Percentiles rank a stretch among this genome's conserved stretches.
Conservation (phyloP, 2,329 filamentous ascomycete genomes). For the Metarhizium humberi region DNA sequence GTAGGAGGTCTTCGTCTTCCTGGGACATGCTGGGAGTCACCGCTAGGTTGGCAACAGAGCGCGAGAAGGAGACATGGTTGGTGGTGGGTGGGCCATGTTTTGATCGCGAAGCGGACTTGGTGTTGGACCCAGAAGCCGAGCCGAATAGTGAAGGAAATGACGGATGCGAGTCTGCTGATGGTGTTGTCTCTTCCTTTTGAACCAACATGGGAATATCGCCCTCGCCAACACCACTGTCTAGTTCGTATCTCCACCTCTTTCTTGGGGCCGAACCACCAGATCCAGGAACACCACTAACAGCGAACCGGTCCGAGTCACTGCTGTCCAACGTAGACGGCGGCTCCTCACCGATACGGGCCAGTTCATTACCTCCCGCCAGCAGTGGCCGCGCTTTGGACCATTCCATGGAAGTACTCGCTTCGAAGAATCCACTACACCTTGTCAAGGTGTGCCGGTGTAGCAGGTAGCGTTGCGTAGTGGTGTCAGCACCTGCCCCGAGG, state of each 20-base stretch:
- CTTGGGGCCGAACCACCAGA: conserved; percentile 9
- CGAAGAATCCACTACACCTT: conserved; percentile 90
- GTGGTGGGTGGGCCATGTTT: conserved; percentile 29
- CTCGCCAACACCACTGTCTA: conserved; percentile 64
- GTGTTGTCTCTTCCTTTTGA: conserved; percentile 52
- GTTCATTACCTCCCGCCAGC: conserved; percentile 28
- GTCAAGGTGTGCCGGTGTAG: conserved; percentile 80
- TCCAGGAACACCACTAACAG: background rate
- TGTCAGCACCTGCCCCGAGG: conserved; percentile 44
- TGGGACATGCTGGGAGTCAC: conserved; percentile 38
- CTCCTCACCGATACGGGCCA: conserved; percentile 46
- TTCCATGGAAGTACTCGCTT: conserved; percentile 71
- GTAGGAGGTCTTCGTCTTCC: conserved; percentile 65
- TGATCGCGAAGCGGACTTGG: conserved; percentile 28
- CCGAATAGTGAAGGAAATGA: conserved; percentile 23
- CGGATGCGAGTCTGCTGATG: conserved; percentile 7
- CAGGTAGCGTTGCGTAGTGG: conserved; percentile 67
- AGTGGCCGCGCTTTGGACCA: conserved; percentile 42
- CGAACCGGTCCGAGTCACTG: conserved; percentile 8
- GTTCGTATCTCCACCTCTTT: conserved; percentile 75
- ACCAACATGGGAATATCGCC: conserved; percentile 82
- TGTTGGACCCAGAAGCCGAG: conserved; percentile 39
- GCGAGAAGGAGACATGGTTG: conserved; percentile 57
- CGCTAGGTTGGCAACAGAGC: conserved; percentile 74
- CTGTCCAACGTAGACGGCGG: conserved; percentile 13